Evolutionary conservation across 164 flowering plant genomes (phyloP).

Genomic region (Stephania japonica): DNA sequence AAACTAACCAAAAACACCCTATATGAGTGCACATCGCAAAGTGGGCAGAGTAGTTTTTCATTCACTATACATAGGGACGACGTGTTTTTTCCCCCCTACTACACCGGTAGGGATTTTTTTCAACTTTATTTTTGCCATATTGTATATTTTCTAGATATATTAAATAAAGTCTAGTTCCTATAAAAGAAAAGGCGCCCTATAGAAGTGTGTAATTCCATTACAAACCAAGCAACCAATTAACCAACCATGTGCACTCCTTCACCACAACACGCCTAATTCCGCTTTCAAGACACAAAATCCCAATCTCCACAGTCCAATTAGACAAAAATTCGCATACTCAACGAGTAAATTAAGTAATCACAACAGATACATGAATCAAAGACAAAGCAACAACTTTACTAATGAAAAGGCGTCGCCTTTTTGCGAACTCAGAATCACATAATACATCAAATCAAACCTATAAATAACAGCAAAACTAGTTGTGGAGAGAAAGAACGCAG

Average conservation of each 20-base stretch:
- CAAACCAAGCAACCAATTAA: constrained; percentile 9
- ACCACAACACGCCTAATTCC: neutral
- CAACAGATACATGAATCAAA: neutral
- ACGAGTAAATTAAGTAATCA: too few relatives aligned
- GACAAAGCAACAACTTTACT: neutral
- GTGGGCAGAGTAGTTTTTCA: too few relatives aligned
- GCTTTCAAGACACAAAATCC: neutral
- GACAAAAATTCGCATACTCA: neutral
- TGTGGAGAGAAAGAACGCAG: neutral
- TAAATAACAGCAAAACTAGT: neutral
- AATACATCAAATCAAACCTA: neutral
- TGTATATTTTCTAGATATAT: too few relatives aligned
- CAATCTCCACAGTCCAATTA: neutral
- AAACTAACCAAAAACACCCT: neutral
- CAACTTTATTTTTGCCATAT: too few relatives aligned
- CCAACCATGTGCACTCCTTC: constrained; percentile 17
- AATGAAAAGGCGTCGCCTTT: neutral
- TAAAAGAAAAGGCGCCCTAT: too few relatives aligned
- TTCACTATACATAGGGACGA: too few relatives aligned
- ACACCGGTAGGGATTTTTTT: too few relatives aligned
- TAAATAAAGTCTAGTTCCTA: too few relatives aligned
- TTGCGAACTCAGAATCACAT: neutral
- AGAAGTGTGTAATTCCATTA: neutral
- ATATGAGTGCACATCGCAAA: too few relatives aligned
- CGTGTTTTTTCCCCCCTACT: too few relatives aligned